A percentile compares a stretch with the other conserved stretches of the same genome.
phyloP scores from a whole-genome alignment of 208 protist genomes.

The Vickermania ingenoplastis region DNA sequence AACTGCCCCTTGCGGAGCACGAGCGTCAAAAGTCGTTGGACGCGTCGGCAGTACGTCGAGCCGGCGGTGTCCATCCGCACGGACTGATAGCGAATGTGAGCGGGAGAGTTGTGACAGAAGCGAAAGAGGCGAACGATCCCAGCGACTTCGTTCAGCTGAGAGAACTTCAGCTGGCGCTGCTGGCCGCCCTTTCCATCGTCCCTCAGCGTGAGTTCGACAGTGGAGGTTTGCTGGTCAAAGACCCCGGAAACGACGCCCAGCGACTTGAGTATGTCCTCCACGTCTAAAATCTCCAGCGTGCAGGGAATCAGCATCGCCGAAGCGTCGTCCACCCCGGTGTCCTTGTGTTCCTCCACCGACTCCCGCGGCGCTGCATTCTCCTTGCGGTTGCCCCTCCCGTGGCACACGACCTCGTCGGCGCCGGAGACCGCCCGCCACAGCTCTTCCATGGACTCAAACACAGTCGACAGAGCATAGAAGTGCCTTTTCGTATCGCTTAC shows the following conservation, averaged over 20 bases:
- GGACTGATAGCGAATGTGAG: neutral
- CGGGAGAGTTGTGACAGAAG: neutral
- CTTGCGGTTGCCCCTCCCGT: too few relatives aligned
- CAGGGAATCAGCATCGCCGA: neutral
- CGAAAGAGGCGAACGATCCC: neutral
- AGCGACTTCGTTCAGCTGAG: neutral
- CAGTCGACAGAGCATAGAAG: neutral
- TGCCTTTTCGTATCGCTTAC: neutral
- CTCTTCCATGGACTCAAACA: neutral
- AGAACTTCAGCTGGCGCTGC: neutral
- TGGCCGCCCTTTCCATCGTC: neutral
- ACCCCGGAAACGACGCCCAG: neutral
- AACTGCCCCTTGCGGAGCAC: neutral
- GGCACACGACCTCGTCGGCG: neutral
- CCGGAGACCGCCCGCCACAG: neutral
- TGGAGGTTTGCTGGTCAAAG: neutral
- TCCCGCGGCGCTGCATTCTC: neutral
- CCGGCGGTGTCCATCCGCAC: neutral
- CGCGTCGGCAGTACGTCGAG: neutral
- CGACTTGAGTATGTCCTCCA: neutral
- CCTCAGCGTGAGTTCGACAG: neutral
- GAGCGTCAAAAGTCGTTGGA: neutral
- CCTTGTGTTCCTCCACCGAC: too few relatives aligned
- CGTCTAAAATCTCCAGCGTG: neutral
- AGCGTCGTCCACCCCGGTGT: neutral